These are phyloP conservation scores for Pichia eremophila DNA, from an alignment of 805 yeast species.

Conservation along the genomic window DNA sequence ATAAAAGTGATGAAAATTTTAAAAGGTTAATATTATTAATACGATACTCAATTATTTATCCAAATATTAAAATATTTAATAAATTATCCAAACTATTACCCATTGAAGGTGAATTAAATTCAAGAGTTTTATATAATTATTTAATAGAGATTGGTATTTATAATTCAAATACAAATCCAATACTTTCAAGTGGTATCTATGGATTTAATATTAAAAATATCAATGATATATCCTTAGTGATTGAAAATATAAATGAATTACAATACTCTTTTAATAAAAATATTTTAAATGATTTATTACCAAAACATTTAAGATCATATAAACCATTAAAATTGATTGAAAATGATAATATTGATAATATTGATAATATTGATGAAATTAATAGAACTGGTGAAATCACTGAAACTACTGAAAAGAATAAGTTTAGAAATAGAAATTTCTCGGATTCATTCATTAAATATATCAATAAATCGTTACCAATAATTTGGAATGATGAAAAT, in stretches of 20 bases:
- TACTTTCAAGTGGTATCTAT: slow-evolving; percentile 20
- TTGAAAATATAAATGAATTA: slow-evolving; percentile 2
- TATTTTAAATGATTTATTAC: neutral
- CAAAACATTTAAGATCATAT: slow-evolving; percentile 1
- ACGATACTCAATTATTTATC: slow-evolving; percentile 24
- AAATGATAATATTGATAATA: neutral
- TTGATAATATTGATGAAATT: neutral
- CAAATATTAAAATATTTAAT: slow-evolving; percentile 19
- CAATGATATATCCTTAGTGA: slow-evolving; percentile 1
- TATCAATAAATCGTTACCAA: neutral
- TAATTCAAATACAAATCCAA: slow-evolving; percentile 15
- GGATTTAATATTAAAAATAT: slow-evolving; percentile 8
- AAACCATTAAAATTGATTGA: slow-evolving; percentile 1
- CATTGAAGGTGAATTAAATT: neutral
- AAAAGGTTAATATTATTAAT: slow-evolving; percentile 18
- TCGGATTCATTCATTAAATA: slow-evolving; percentile 1
- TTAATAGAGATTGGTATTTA: slow-evolving; percentile 14
- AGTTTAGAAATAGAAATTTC: slow-evolving; percentile 1
- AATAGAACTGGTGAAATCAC: neutral
- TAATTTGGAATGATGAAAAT: neutral
- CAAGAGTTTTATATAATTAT: slow-evolving; percentile 11
- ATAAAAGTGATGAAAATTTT: slow-evolving; percentile 13
- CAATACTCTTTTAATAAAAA: slow-evolving; percentile 4
- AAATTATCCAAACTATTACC: slow-evolving; percentile 13
- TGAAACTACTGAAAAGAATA: neutral